These are phyloP conservation scores for Lepidium africanum DNA, from an alignment of 345 rosid species.

Conservation along the genomic window DNA sequence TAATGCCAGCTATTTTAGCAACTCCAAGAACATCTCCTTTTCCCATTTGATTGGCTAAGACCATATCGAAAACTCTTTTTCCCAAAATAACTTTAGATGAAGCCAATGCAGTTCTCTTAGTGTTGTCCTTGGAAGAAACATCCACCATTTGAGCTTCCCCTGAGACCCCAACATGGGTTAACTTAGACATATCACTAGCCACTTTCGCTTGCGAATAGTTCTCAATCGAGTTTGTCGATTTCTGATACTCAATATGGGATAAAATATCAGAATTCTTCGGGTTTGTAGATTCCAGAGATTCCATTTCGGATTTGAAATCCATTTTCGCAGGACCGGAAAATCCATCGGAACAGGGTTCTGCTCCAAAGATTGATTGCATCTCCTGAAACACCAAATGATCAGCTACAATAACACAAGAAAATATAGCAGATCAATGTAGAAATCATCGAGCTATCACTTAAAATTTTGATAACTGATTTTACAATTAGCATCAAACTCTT, in stretches of 20 bases:
- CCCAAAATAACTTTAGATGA: conserved; percentile 74
- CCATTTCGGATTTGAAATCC: conserved; percentile 20
- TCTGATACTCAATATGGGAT: not conserved
- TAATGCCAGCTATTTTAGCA: conserved; percentile 85
- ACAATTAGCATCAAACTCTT: not conserved
- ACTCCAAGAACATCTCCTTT: conserved; percentile 96
- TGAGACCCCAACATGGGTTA: conserved; percentile 51
- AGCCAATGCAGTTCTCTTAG: conserved; percentile 67
- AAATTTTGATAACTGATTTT: not conserved
- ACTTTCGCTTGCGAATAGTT: conserved; percentile 12
- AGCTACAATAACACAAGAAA: not conserved
- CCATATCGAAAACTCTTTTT: conserved; percentile 65
- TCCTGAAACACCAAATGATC: conserved; percentile 42
- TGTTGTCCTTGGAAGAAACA: conserved; percentile 65
- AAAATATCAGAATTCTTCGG: not conserved
- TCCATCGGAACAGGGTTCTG: conserved; percentile 48
- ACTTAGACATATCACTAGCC: conserved; percentile 22
- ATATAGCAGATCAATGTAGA: not conserved
- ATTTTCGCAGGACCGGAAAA: conserved; percentile 29
- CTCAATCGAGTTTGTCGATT: not conserved
- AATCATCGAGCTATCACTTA: not conserved
- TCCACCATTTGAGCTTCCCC: conserved; percentile 97
- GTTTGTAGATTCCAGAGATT: conserved; percentile 22
- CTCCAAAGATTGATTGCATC: conserved; percentile 78
- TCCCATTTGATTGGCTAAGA: conserved; percentile 66